Evolutionary conservation across 805 yeast species (phyloP).

Genomic region (Saturnispora galanensis): DNA sequence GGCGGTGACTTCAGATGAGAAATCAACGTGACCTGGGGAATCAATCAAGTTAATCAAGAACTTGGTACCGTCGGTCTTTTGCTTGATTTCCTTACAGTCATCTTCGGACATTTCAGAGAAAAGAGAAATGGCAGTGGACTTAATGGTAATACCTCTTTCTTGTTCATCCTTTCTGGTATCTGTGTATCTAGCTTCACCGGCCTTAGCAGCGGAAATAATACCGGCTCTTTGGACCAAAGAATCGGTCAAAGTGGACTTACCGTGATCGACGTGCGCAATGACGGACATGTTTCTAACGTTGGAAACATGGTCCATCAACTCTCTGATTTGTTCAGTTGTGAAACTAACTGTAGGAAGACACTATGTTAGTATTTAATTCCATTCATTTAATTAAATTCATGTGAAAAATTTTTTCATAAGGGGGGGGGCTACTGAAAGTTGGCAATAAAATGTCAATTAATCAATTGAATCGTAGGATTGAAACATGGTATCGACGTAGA

Average conservation of each 20-base stretch:
- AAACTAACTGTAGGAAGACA: slow-evolving; percentile 32
- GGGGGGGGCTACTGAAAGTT: neutral
- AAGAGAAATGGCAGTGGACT: slow-evolving; percentile 97
- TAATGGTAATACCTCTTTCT: slow-evolving; percentile 99
- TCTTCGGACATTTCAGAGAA: slow-evolving; percentile 81
- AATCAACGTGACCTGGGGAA: slow-evolving; percentile 99
- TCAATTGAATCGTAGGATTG: too few relatives aligned
- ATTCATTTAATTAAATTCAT: neutral
- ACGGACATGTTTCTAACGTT: slow-evolving; percentile 99
- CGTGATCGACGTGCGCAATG: slow-evolving; percentile 99
- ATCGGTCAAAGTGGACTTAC: slow-evolving; percentile 98
- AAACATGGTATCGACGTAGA: too few relatives aligned
- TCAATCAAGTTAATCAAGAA: slow-evolving; percentile 97
- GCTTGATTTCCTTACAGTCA: slow-evolving; percentile 82
- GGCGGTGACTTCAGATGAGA: slow-evolving; percentile 99
- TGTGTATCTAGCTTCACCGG: slow-evolving; percentile 99
- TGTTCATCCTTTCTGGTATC: slow-evolving; percentile 99
- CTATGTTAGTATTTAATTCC: slow-evolving; percentile 8
- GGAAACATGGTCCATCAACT: slow-evolving; percentile 98
- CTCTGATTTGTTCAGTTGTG: slow-evolving; percentile 91
- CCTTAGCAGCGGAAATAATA: slow-evolving; percentile 98
- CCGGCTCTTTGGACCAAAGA: slow-evolving; percentile 99
- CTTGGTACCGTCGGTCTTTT: slow-evolving; percentile 85
- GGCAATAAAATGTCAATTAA: neutral
- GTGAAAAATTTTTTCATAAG: neutral